Evolutionary conservation across 495 filamentous ascomycete genomes (phyloP), one percentile per base, ranked within the genome.

Genomic region (Amorphotheca resinae): DNA sequence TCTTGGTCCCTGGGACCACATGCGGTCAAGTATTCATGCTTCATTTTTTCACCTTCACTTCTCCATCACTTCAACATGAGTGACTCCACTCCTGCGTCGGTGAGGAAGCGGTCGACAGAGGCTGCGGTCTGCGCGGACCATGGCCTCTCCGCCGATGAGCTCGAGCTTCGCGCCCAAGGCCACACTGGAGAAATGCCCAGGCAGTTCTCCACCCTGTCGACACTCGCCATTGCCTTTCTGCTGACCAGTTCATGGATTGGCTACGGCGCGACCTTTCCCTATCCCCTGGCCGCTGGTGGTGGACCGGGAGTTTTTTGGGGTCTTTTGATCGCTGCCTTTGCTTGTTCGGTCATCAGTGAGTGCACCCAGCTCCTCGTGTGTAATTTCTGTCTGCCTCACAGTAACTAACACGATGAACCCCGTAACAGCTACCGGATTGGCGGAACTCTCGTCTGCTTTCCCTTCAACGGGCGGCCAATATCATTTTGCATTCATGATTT

Each of bases 401-500:
- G 26, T 6, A 30, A 7, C 7, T 34, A 33, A 25, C 9, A 4
- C 42, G 21, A 71, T 68, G 34, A 38, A 57, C 6, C 58, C 68
- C n/a, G 64, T 75, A n/a, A n/a, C n/a, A 12, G 68, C 68, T 45
- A 59, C 66, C 6, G 68, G 64, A 25, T 58, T 78, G 36, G 65
- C 68, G 1, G 71, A 74, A 44, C 71, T 76, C 66, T 69, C 66
- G n/a, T 73, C 67, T 1, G 74, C 76, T 66, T 38, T 9, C 14
- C 20, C 25, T 20, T 17, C 32, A 9, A 14, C 14, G 16, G 31
- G 40, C 4, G 33, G 15, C 21, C 41, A 71, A 45, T 73, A 73
- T 41, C 68, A 69, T 55, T 72, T 66, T 66, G 62, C 50, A 8
- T 61, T 51, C 34, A 58, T 63, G 9, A 35, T 64, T 12, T 51